Evolutionary conservation across 805 yeast genomes (phyloP).

Genomic region (Candida dendrica): DNA sequence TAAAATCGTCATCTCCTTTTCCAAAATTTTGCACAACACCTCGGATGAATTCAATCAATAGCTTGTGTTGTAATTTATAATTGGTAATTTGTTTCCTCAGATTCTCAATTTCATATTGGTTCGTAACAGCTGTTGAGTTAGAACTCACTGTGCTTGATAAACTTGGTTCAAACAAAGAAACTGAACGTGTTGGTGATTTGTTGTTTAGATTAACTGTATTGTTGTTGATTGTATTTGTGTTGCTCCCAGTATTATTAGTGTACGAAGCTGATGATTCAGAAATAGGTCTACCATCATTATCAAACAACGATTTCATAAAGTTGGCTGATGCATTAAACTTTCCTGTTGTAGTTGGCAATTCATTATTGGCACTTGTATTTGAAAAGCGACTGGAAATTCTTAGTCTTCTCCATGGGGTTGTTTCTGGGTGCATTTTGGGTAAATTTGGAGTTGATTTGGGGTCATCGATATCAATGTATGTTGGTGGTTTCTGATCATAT

Average conservation of each 20-base stretch:
- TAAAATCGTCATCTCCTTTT: conserved; percentile 11
- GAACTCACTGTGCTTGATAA: background rate
- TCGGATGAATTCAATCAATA: conserved; percentile 24
- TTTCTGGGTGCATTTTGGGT: conserved; percentile 26
- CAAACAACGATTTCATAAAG: conserved; percentile 18
- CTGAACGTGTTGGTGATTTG: conserved; percentile 10
- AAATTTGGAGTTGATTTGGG: conserved; percentile 20
- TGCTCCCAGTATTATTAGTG: too few species aligned
- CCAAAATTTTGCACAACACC: conserved; percentile 13
- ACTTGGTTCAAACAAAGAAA: conserved; percentile 14
- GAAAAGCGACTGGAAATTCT: conserved; percentile 16
- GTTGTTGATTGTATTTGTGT: too few species aligned
- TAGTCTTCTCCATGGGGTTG: conserved; percentile 30
- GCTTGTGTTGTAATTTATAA: conserved; percentile 28
- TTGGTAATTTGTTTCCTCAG: conserved; percentile 34
- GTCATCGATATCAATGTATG: conserved; percentile 18
- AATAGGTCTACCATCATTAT: conserved; percentile 2
- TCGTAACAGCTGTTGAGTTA: conserved; percentile 7
- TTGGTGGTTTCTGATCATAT: conserved; percentile 2
- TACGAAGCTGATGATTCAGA: background rate
- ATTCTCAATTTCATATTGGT: conserved; percentile 25
- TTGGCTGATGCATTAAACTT: conserved; percentile 6
- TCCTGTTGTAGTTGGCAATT: background rate
- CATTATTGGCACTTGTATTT: conserved; percentile 2
- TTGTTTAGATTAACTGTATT: background rate